phyloP scores from a whole-genome alignment of 2,329 filamentous ascomycete species.

The Alternaria burnsii region DNA sequence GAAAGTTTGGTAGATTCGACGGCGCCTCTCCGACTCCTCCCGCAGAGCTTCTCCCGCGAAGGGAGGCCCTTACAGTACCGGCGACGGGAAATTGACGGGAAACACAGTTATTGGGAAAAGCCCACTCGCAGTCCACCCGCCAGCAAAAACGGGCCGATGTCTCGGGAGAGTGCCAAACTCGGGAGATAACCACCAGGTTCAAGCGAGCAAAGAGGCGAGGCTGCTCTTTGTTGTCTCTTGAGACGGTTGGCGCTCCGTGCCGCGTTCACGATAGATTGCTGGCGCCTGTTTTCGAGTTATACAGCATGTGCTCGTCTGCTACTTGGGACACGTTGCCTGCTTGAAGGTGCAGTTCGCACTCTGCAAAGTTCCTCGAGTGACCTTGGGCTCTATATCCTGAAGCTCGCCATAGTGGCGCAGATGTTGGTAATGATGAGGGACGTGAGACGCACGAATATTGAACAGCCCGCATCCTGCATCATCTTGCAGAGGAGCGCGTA shows the following conservation, averaged over 20 bases:
- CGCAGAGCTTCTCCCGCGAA: conserved; percentile 20
- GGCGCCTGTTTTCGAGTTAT: conserved; percentile 25
- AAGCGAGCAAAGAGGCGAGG: conserved; percentile 21
- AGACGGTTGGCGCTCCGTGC: conserved; percentile 23
- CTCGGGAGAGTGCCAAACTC: conserved; percentile 22
- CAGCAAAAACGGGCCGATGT: conserved; percentile 23
- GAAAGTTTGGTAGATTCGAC: conserved; percentile 10
- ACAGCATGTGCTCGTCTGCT: conserved; percentile 26
- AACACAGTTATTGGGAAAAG: conserved; percentile 7
- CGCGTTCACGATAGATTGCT: conserved; percentile 34
- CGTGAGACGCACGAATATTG: conserved; percentile 14
- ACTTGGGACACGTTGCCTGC: conserved; percentile 21
- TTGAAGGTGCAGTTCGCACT: conserved; percentile 17
- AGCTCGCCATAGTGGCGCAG: conserved; percentile 33
- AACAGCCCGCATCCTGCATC: conserved; percentile 28
- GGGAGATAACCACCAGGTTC: conserved; percentile 31
- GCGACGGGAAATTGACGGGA: conserved; percentile 9
- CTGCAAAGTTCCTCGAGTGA: conserved; percentile 13
- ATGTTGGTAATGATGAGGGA: conserved; percentile 26
- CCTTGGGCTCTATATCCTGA: conserved; percentile 26
- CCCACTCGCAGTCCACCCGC: conserved; percentile 11
- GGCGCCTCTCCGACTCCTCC: conserved; percentile 16
- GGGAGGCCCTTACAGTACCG: conserved; percentile 13
- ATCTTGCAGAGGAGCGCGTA: conserved; percentile 30
- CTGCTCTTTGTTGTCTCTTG: conserved; percentile 12